These are phyloP conservation scores for Russula compacta DNA, from an alignment of 768 basidiomycete genomes.

Conservation along the genomic window DNA sequence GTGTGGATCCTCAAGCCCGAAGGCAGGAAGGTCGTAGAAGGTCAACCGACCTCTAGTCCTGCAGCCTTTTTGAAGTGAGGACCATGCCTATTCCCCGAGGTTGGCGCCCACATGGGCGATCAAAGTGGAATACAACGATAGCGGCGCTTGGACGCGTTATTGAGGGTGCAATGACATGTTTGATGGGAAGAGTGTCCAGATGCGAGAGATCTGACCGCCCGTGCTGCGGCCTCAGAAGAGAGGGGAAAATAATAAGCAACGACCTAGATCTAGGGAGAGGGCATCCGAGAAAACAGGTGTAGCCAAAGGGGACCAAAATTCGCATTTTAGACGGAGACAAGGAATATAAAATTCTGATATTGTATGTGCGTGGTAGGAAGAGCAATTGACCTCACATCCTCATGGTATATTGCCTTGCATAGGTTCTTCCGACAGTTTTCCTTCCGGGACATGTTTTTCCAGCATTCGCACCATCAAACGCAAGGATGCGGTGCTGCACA, in stretches of 20 bases:
- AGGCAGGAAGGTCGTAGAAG: not conserved
- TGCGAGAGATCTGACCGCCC: not conserved
- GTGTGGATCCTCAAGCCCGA: not conserved
- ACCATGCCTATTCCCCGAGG: constrained; percentile 1
- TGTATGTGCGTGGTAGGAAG: not conserved
- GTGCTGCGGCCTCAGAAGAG: not conserved
- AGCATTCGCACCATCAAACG: not conserved
- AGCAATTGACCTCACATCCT: not conserved
- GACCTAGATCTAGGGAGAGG: not conserved
- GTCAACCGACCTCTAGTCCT: not conserved
- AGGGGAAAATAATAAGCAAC: not conserved
- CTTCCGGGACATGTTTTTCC: not conserved
- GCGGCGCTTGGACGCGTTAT: not conserved
- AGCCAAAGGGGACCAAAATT: not conserved
- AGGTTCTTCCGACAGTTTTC: not conserved
- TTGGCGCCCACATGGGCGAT: not conserved
- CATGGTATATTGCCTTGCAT: constrained; percentile 30
- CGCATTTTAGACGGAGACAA: not conserved
- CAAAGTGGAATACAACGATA: not conserved
- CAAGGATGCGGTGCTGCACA: constrained; percentile 65
- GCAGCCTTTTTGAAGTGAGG: not conserved
- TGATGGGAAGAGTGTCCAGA: not conserved
- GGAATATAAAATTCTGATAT: not conserved
- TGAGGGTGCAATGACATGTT: not conserved
- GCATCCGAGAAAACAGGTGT: not conserved